These are phyloP conservation scores for Leptographium radiaticola DNA, from an alignment of 2,329 filamentous ascomycete genomes.

Conservation along the genomic window DNA sequence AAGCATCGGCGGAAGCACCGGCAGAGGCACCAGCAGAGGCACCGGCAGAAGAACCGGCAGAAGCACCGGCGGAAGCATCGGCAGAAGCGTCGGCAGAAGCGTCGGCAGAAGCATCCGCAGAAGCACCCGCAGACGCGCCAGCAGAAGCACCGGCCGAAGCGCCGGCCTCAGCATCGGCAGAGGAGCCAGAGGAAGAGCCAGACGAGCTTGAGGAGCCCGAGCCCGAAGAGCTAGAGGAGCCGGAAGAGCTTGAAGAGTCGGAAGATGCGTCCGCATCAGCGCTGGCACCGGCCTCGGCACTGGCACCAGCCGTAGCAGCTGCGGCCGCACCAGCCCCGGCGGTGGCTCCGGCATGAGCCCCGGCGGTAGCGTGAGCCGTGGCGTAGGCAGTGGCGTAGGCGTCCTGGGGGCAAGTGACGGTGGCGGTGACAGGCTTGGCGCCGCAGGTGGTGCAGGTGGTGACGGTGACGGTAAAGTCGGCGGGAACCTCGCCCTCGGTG, in stretches of 20 bases:
- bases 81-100: not conserved
- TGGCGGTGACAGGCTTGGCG: slow-evolving; percentile 4
- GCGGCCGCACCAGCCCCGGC: not conserved
- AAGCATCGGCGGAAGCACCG: not conserved
- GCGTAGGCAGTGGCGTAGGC: not conserved
- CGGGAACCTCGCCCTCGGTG: slow-evolving; percentile 3
- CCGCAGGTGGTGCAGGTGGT: slow-evolving; percentile 9
- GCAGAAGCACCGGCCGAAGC: not conserved
- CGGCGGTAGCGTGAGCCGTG: not conserved
- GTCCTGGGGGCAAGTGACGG: slow-evolving; percentile 5
- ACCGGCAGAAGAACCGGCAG: not conserved
- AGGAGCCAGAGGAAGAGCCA: not conserved
- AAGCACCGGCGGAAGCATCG: not conserved
- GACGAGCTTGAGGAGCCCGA: too few species aligned
- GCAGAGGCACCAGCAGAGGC: not conserved
- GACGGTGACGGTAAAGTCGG: slow-evolving; percentile 10
- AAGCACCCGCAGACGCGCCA: not conserved
- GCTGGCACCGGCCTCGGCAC: not conserved
- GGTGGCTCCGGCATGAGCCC: not conserved
- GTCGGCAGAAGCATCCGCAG: not conserved
- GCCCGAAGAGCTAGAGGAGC: too few species aligned
- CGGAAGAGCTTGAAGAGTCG: too few species aligned
- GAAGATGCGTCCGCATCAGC: not conserved
- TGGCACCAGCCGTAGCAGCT: not conserved
- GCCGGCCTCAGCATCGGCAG: not conserved